phyloP scores from a whole-genome alignment of 176 grass and related monocot species.

The Oryza longistaminata region DNA sequence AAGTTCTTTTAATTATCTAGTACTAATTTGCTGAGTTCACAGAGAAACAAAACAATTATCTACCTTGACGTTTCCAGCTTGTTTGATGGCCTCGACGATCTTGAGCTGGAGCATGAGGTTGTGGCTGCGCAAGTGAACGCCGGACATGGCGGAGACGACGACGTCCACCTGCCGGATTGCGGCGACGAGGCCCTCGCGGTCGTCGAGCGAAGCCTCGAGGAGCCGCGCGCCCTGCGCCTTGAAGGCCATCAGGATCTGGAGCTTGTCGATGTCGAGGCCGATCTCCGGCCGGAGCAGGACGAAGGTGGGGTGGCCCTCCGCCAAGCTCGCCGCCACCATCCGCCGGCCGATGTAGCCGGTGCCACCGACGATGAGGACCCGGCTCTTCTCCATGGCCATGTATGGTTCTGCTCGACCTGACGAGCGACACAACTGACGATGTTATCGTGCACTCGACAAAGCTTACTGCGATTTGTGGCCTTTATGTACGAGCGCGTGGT shows the following conservation, averaged over 20 bases:
- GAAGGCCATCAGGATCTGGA: constrained; percentile 53
- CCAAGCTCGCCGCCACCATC: constrained; percentile 49
- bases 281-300: constrained; percentile 55
- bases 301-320: constrained; percentile 46
- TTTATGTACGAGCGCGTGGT: too few relatives aligned
- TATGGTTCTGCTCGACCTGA: too few relatives aligned
- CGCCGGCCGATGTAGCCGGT: constrained; percentile 43
- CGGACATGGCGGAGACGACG: constrained; percentile 53
- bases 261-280: constrained; percentile 39
- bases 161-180: constrained; percentile 64
- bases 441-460: too few relatives aligned
- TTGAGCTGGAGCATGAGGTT: constrained; percentile 42
- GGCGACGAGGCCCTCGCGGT: constrained; percentile 42
- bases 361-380: constrained; percentile 45
- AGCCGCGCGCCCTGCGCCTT: constrained; percentile 55
- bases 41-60: too few relatives aligned
- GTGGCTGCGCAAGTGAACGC: not conserved
- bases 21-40: too few relatives aligned
- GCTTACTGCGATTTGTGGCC: too few relatives aligned
- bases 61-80: constrained; percentile 64
- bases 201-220: constrained; percentile 47
- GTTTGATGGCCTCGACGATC: constrained; percentile 66
- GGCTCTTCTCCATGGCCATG: too few relatives aligned
- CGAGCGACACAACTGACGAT: too few relatives aligned
- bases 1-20: too few relatives aligned